Percentiles rank a stretch among this genome's conserved stretches.
phyloP scores from a whole-genome alignment of 768 basidiomycete genomes.

The Lactarius indigo region DNA sequence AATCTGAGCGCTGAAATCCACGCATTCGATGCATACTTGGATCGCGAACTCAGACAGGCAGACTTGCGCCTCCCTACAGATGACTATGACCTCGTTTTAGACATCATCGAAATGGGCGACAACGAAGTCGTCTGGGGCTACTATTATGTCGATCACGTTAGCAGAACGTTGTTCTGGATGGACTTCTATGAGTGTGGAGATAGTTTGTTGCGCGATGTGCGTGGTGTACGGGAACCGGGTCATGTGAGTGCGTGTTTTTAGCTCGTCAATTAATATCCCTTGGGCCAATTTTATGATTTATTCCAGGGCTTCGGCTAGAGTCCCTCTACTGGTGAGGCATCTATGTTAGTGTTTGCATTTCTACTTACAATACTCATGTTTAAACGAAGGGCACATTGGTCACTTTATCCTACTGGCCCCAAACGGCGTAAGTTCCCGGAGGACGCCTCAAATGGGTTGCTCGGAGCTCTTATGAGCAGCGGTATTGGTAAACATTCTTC shows the following conservation, averaged over 20 bases:
- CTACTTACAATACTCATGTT: not conserved
- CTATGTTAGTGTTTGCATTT: not conserved
- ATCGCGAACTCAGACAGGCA: too few species aligned
- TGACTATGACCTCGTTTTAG: constrained; percentile 11
- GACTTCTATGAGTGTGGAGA: not conserved
- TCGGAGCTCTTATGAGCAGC: constrained; percentile 1
- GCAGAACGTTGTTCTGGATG: constrained; percentile 10
- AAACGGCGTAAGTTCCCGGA: not conserved
- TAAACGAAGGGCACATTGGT: constrained; percentile 14
- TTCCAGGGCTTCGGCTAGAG: constrained; percentile 11
- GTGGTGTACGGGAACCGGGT: not conserved
- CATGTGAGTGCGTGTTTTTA: constrained; percentile 13
- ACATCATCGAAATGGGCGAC: not conserved
- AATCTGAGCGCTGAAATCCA: not conserved
- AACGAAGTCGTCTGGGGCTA: not conserved
- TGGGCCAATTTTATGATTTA: not conserved
- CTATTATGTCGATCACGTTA: constrained; percentile 14
- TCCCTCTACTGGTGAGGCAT: constrained; percentile 12
- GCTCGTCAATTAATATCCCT: not conserved
- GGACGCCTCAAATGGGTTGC: not conserved
- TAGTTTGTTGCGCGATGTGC: not conserved
- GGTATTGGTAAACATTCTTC: constrained; percentile 9
- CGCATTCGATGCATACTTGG: not conserved
- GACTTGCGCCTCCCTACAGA: not conserved
- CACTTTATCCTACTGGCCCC: constrained; percentile 15